Base-by-base conservation (phyloP, 805 yeast species). In the Cyberlindnera nakhonratchasimensis region DNA sequence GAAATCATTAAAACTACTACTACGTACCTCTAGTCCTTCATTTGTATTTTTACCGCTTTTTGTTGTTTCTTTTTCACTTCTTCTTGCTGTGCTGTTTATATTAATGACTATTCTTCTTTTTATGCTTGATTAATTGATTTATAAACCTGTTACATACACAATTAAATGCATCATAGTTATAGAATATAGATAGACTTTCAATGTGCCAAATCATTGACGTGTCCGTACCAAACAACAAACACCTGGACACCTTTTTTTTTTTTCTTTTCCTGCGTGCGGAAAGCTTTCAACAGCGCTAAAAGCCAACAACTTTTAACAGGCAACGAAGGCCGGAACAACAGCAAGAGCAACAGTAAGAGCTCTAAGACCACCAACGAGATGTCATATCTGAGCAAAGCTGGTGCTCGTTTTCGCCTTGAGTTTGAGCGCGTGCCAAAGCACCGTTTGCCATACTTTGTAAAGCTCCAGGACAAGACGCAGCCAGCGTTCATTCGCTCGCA, bases 401-500 rank as follows among this genome's bases (percentile, higher is more conserved):
- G 71, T 24, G 53, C 58, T 17, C 64, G 71, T 36, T 58, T 65
- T 48, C 48, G 59, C 39, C 50, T 64, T 31, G 61, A 61, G 29
- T 42, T 62, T 34, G 48, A 61, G 34, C 57, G 55, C 28, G 52
- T 62, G 25, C 59, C 67, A 19, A 55, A 55, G 37, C 62, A 58
- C 40, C 40, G 64, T 42, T 52, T 56, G 31, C 55, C 58, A 20
- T 54, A 54, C 26, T 54, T 54, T 40, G 54, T 58, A 16, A 65
- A 65, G 37, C 48, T 57, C n/a, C 61, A 54, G 38, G 51, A 55
- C 26, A 42, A 49, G 26, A 54, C 66, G 3, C 55, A 60, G 26
- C 72, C 72, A 6, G 59, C 55, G n/a, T 68, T 68, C 50, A 52
- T 66, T 35, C 61, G 59, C 46, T 61, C 67, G 10, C 54, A 56